Evolutionary conservation across 2,329 filamentous ascomycete species (phyloP).

Genomic region (Ophiocordyceps sinensis): DNA sequence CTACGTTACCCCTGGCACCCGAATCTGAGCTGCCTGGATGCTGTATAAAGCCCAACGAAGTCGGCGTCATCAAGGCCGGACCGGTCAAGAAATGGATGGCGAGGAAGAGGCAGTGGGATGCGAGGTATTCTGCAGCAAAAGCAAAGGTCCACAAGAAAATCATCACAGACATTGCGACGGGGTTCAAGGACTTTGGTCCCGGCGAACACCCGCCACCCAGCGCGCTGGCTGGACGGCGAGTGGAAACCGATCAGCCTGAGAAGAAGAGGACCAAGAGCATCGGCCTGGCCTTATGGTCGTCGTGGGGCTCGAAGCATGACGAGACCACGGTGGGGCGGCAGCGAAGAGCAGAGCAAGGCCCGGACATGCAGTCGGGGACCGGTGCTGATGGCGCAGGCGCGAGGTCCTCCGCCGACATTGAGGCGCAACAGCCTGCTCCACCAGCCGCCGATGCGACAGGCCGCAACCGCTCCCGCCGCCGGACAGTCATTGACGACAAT

Average conservation of each 20-base stretch:
- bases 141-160: conserved; percentile 59
- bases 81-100: conserved; percentile 75
- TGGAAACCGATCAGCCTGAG: conserved; percentile 21
- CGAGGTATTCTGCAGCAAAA: conserved; percentile 54
- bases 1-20: conserved; percentile 52
- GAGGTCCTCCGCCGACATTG: conserved; percentile 24
- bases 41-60: conserved; percentile 43
- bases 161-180: conserved; percentile 55
- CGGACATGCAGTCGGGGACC: conserved; percentile 16
- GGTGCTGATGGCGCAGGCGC: conserved; percentile 28
- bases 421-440: conserved; percentile 19
- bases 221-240: conserved; percentile 58
- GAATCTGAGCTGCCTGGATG: conserved; percentile 51
- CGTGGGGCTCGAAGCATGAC: conserved; percentile 84
- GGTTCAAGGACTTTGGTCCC: conserved; percentile 54
- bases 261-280: conserved; percentile 51
- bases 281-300: conserved; percentile 69
- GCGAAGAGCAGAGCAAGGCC: conserved; percentile 29
- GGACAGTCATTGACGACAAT: conserved; percentile 35
- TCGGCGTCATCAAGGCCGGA: conserved; percentile 67
- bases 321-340: conserved; percentile 53
- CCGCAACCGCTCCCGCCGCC: conserved; percentile 27
- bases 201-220: conserved; percentile 73
- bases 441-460: conserved; percentile 8
- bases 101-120: conserved; percentile 59